Percentiles rank a stretch among this genome's conserved stretches.
Evolutionary conservation across 345 rosid genomes (phyloP).

Genomic region (Zanthoxylum bungeanum): DNA sequence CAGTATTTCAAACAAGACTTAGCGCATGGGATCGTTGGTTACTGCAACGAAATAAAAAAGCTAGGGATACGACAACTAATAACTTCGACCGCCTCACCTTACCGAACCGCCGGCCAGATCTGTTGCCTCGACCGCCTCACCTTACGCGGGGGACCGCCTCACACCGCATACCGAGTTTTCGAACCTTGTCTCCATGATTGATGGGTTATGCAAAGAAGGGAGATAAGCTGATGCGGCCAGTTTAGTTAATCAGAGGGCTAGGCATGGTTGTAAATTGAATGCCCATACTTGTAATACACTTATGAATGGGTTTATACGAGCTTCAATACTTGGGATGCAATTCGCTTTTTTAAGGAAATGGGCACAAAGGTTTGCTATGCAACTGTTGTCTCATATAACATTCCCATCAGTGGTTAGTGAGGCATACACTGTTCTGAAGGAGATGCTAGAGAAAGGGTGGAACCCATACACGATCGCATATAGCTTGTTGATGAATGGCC

Average conservation of each 20-base stretch:
- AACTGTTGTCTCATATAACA: conserved; percentile 65
- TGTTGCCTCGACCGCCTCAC: too few relatives aligned
- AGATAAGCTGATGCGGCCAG: conserved; percentile 63
- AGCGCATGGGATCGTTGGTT: too few relatives aligned
- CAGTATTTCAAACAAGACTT: too few relatives aligned
- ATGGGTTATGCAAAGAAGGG: conserved; percentile 71
- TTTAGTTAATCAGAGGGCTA: conserved; percentile 44
- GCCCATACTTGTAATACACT: conserved; percentile 58
- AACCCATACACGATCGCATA: conserved; percentile 76
- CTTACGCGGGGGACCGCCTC: too few relatives aligned
- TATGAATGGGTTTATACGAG: conserved; percentile 61
- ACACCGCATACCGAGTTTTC: too few relatives aligned
- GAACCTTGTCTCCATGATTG: too few relatives aligned
- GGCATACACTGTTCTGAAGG: conserved; percentile 62
- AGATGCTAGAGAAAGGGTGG: conserved; percentile 68
- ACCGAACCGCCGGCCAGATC: too few relatives aligned
- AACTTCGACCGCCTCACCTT: too few relatives aligned
- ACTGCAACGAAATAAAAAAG: too few relatives aligned
- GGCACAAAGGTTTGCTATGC: conserved; percentile 44
- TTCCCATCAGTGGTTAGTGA: conserved; percentile 61
- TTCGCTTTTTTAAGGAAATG: conserved; percentile 54
- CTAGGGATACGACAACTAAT: too few relatives aligned
- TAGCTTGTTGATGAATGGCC: conserved; percentile 75
- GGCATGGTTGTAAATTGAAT: conserved; percentile 45
- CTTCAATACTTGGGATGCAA: conserved; percentile 63